Base-by-base conservation (phyloP, 805 yeast genomes). In the Ogataea pini region DNA sequence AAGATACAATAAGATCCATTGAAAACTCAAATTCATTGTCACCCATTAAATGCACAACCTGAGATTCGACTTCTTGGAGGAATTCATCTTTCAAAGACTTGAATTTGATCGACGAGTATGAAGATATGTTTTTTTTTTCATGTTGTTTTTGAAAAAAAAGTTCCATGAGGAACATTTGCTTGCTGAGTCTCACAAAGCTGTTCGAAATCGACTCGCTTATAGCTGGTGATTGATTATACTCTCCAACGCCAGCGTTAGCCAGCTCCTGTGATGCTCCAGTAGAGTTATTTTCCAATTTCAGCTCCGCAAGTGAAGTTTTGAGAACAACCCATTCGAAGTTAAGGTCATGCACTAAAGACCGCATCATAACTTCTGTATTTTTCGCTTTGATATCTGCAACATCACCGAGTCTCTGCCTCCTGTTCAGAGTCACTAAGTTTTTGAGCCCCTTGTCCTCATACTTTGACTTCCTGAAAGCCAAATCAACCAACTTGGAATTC, bases 11-110 rank as follows among this genome's bases (percentile, higher is more conserved):
- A 3, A 68, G 31, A 42, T 61, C 58, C 9, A 63, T 19, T 2
- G 59, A 49, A 36, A 54, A 58, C 17, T 68, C 71, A 32, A 56
- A 54, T 42, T 67, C 70, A 17, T 61, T 55, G 38, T 68, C 71
- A 7, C 54, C 56, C 10, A 54, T 36, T 10, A 64, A 34, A 7
- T 44, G 33, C 3, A 48, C 18, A 3, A 67, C 46, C 48, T 62
- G 57, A 12, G 25, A 20, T 14, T 58, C 52, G 2, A 67, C 46
- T 2, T 55, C 55, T 7, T 44, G 19, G 4, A 59, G 40, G 34
- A 63, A 58, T 13, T 55, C 47, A 0, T 31, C 6, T 18, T 57
- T 57, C 17, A 65, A 43, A 9, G 49, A 38, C 1, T 54, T 36
- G 34, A 55, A 63, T 44, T 59, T 61, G 5, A 27, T 17, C n/a